phyloP scores from a whole-genome alignment of 768 basidiomycete species.

The Hydnum rufescens region DNA sequence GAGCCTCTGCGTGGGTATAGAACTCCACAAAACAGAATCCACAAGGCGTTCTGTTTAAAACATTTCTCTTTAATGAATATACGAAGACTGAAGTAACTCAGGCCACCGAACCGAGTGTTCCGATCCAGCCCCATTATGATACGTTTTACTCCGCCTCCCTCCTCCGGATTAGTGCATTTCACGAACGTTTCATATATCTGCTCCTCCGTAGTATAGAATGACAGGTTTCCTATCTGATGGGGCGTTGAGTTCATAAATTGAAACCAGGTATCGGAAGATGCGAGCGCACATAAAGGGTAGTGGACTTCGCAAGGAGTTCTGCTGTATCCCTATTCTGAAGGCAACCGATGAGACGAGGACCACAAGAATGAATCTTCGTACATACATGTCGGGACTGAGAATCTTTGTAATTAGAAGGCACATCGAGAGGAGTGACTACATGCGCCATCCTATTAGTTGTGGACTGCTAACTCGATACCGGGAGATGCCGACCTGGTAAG shows the following conservation, averaged over 20 bases:
- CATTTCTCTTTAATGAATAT: neutral
- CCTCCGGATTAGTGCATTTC: conserved; percentile 73
- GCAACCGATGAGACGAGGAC: conserved; percentile 8
- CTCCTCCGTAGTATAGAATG: conserved; percentile 89
- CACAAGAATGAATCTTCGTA: conserved; percentile 3
- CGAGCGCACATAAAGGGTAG: conserved; percentile 61
- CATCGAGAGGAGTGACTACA: conserved; percentile 68
- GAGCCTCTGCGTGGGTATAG: conserved; percentile 84
- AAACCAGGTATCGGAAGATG: conserved; percentile 9
- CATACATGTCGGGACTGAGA: conserved; percentile 47
- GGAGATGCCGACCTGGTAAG: too few relatives aligned
- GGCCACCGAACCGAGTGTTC: conserved; percentile 54
- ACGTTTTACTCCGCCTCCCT: conserved; percentile 77
- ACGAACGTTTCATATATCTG: conserved; percentile 88
- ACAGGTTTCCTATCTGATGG: conserved; percentile 68
- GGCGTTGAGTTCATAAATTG: conserved; percentile 4
- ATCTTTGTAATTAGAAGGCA: conserved; percentile 95
- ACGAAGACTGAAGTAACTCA: neutral
- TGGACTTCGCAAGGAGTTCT: conserved; percentile 62
- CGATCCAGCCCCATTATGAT: conserved; percentile 92
- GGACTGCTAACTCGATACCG: neutral
- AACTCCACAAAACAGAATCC: conserved; percentile 95
- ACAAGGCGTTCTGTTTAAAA: conserved; percentile 51
- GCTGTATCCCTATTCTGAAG: conserved; percentile 55
- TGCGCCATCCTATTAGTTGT: conserved; percentile 40